Base-by-base conservation (phyloP, 768 basidiomycete species). In the Royoungia palumana region DNA sequence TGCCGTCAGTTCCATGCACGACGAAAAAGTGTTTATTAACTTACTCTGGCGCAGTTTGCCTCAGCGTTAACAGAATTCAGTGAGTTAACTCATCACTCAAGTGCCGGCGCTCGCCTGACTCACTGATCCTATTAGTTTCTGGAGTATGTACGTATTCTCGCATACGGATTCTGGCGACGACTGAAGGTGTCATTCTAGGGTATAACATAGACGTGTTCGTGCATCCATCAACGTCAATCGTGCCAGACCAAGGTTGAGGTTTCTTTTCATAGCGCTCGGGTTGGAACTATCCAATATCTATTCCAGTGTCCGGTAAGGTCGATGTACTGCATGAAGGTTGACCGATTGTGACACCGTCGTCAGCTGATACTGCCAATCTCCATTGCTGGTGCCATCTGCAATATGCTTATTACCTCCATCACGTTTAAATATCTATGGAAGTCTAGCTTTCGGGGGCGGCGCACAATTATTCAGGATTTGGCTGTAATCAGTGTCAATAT, bases 391-490 rank as follows among this genome's bases (percentile, higher is more conserved):
- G 41, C 35, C 13, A 0, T 47, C 6, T 50, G 55, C 16, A 48
- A 54, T 30, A 19, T 56, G 22, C n/a, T 56, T 36, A 54, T 54
- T 27, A 46, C 49, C 25, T 24, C 2, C 5, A 27, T 36, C 9
- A 35, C 47, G 40, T 32, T 56, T 30, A 56, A 56, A 32, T 56
- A 56, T 19, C 35, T 56, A 45, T 56, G 55, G 55, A 46, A n/a
- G 36, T 46, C 55, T 22, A 42, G 45, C 17, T 49, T 56, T 30
- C 51, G 38, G 17, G 48, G 21, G 16, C 44, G 12, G n/a, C 50
- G 47, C 2, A 41, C 27, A n/a, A 35, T 30, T 12, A 44, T 56
- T 13, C 55, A 41, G 14, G 51, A 53, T 6, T n/a, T 56, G 41
- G 55, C 55, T 4, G n/a, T 49, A 21, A 28, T 56, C 12, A 53